Base-by-base conservation (phyloP, 2,329 filamentous ascomycete species). In the Zymoseptoria passerinii region DNA sequence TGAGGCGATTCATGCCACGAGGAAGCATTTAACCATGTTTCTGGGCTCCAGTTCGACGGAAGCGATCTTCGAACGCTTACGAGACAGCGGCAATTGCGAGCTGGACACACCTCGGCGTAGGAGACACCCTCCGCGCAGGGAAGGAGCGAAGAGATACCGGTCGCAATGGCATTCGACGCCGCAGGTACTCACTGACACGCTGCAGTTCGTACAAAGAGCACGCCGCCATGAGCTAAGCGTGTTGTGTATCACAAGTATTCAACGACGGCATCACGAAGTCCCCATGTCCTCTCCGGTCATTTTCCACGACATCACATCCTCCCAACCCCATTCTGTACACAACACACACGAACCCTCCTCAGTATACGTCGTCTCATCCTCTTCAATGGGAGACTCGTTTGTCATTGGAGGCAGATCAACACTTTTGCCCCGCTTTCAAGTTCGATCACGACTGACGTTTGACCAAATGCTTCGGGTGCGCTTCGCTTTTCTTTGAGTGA, bases 291-390 rank as follows among this genome's bases (percentile, higher is more conserved):
- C 16, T 23, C 18, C 19, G 28, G 7, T 18, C 48, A 4, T 49
- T n/a, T 29, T n/a, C n/a, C 54, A 8, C 8, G 8, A 8, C 48
- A 18, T 35, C 49, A 19, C n/a, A 23, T 49, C 20, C 27, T 13
- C 35, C 27, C 40, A 23, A 10, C 8, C 29, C 44, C 53, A 9
- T 16, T 20, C 57, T 48, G 13, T 19, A 16, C n/a, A 20, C 44
- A 23, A 53, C 29, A 35, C 53, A 52, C 50, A 48, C 20, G 18
- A 27, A 58, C 57, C 67, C 67, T 69, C 65, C 64, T 66, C 67
- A 68, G 67, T 70, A 69, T 70, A 68, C 67, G 67, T 70, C 67
- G 67, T 69, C 67, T 65, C 58, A 63, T 54, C 57, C 56, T 56
- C 53, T 54, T 53, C 66, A 59, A 63, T 70, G 68, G 61, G 62